Evolutionary conservation across 805 yeast species (phyloP), one percentile per base, ranked within the genome.

Genomic region (Hyphopichia homilentoma): DNA sequence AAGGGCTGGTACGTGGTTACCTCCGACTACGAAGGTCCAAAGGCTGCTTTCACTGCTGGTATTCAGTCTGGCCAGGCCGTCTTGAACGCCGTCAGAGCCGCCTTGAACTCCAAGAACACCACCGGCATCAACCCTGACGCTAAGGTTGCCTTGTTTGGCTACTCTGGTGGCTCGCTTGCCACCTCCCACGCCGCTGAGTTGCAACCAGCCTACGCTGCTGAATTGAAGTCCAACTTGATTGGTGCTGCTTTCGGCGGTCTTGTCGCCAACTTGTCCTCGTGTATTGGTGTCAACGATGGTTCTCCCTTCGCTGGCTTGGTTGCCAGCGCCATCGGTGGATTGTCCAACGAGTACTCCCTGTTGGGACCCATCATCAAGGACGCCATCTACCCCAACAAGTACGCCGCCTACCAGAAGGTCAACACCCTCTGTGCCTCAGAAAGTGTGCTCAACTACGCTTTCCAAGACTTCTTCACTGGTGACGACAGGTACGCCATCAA

Each of bases 231-330:
- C 7, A 15, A 33, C 43, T 9, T 32, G 32, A 34, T 33, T 41
- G 64, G 62, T 17, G 54, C 50, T 4, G 61, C 61, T 2, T 23
- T 54, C 17, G 62, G 62, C 5, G 62, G 62, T 7, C 41, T 50
- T 43, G 51, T 52, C 9, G 36, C 53, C 23, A 48, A 57, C 27
- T 32, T 55, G 13, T 45, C 52, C n/a, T 40, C 36, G n/a, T 39
- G 48, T 2, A 45, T 47, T 4, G 33, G 34, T 6, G 36, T 40
- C 6, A 30, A 46, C 21, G 54, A 48, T 16, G 59, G 59, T 5
- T 34, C 38, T 2, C 6, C 40, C 7, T 46, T 38, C 15, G 43
- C 61, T 2, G 61, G 59, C 5, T 38, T 58, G 12, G 33, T 45
- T 9, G 45, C 50, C 1, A 31, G 40, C 11, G 61, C 52, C 2